These are phyloP conservation scores for Quillaja saponaria DNA, from an alignment of 306 rosid species.

Conservation along the genomic window DNA sequence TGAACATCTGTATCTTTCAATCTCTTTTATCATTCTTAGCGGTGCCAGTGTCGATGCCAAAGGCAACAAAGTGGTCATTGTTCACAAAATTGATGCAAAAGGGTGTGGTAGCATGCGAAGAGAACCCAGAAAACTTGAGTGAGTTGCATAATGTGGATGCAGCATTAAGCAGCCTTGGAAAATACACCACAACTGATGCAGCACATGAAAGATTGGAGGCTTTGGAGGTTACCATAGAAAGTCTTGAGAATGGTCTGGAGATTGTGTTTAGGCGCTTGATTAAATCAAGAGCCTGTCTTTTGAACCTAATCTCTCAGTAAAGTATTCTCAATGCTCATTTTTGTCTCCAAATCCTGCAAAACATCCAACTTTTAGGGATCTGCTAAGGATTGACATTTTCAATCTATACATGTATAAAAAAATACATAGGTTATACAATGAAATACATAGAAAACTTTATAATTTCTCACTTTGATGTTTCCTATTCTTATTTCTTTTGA, in stretches of 20 bases:
- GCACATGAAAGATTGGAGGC: constrained; percentile 40
- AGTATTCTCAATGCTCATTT: neutral
- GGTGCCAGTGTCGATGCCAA: constrained; percentile 36
- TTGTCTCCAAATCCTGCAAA: constrained; percentile 22
- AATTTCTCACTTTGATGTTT: neutral
- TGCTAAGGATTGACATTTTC: constrained; percentile 29
- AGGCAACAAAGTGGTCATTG: constrained; percentile 41
- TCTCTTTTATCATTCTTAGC: constrained; percentile 40
- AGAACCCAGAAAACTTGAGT: constrained; percentile 31
- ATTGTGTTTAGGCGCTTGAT: constrained; percentile 55
- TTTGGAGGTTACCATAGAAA: constrained; percentile 54
- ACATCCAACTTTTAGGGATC: constrained; percentile 49
- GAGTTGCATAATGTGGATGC: constrained; percentile 50
- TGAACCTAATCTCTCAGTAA: constrained; percentile 59
- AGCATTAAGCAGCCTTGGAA: constrained; percentile 30
- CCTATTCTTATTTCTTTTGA: neutral
- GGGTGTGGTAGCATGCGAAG: constrained; percentile 38
- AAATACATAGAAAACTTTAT: constrained; percentile 18
- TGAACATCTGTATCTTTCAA: constrained; percentile 44
- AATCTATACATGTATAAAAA: constrained; percentile 25
- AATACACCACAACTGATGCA: constrained; percentile 4
- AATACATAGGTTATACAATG: constrained; percentile 6
- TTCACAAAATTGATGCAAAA: constrained; percentile 54
- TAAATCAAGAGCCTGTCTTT: constrained; percentile 56
- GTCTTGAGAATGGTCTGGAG: constrained; percentile 56